Percentiles rank a stretch among this genome's conserved stretches.
Evolutionary conservation across 164 flowering plant genomes (phyloP).

Genomic region (Chloranthus sessilifolius): DNA sequence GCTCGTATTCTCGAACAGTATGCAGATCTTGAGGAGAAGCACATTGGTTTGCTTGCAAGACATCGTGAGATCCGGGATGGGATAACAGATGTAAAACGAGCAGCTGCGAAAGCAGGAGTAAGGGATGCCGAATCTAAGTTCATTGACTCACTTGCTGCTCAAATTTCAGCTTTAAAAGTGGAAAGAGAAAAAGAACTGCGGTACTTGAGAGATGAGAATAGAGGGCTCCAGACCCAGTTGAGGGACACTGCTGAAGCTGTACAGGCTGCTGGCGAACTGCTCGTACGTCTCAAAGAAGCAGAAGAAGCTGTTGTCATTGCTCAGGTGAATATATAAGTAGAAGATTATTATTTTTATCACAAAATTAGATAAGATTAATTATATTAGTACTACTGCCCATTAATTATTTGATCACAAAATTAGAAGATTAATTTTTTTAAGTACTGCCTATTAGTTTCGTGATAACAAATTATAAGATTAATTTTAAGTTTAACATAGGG

Average conservation of each 20-base stretch:
- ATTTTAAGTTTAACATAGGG: too few relatives aligned
- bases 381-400: too few relatives aligned
- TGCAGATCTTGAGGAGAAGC: conserved; percentile 92
- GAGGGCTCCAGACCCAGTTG: conserved; percentile 77
- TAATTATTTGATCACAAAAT: not conserved
- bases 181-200: conserved; percentile 80
- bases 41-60: conserved; percentile 76
- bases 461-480: not conserved
- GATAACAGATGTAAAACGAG: conserved; percentile 81
- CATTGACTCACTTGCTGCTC: conserved; percentile 86
- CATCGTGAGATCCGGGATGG: conserved; percentile 85
- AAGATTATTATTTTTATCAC: too few relatives aligned
- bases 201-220: conserved; percentile 78
- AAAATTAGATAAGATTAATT: too few relatives aligned
- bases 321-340: conserved; percentile 52
- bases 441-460: not conserved
- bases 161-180: conserved; percentile 77
- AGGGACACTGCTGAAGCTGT: conserved; percentile 98
- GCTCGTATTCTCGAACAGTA: conserved; percentile 96
- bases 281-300: conserved; percentile 88
- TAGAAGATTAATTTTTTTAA: not conserved
- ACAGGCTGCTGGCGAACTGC: conserved; percentile 95
- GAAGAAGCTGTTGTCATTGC: conserved; percentile 72
- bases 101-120: conserved; percentile 91
- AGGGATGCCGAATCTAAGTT: conserved; percentile 88